A percentile compares a stretch with the other conserved stretches of the same genome.
phyloP scores from a whole-genome alignment of 2,329 filamentous ascomycete genomes.

The Penicillium sp. region DNA sequence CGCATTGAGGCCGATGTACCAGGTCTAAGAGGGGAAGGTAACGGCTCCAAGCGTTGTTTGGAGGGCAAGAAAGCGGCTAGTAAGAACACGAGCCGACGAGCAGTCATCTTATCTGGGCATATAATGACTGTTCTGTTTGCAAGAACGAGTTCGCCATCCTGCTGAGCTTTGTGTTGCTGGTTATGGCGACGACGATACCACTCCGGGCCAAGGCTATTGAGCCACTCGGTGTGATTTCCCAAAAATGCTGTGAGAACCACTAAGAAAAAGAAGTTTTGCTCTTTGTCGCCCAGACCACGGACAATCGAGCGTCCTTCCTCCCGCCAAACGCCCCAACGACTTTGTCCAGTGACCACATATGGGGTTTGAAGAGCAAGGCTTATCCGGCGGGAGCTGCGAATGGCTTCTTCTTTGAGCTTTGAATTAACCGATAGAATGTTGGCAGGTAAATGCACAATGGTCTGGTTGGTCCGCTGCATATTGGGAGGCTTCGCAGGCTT shows the following conservation, averaged over 20 bases:
- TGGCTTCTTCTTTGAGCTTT: constrained; percentile 49
- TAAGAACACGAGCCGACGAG: constrained; percentile 58
- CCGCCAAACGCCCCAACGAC: constrained; percentile 61
- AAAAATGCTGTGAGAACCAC: constrained; percentile 60
- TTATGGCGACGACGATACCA: constrained; percentile 55
- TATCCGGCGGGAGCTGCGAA: constrained; percentile 52
- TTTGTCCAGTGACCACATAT: constrained; percentile 58
- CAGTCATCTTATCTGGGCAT: constrained; percentile 59
- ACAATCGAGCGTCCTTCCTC: constrained; percentile 60
- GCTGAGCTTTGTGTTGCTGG: constrained; percentile 51
- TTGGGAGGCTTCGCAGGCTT: constrained; percentile 48
- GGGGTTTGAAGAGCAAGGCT: constrained; percentile 57
- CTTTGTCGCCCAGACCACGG: constrained; percentile 55
- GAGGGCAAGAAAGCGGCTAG: constrained; percentile 59
- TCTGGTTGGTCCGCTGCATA: constrained; percentile 51
- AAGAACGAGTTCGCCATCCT: constrained; percentile 50
- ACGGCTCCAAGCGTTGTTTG: constrained; percentile 41
- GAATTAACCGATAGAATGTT: constrained; percentile 49
- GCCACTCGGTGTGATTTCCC: constrained; percentile 61
- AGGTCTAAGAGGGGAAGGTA: constrained; percentile 42
- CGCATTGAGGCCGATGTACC: constrained; percentile 48
- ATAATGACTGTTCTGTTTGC: constrained; percentile 58
- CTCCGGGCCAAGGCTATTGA: constrained; percentile 55
- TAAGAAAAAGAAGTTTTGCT: constrained; percentile 61
- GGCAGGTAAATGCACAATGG: constrained; percentile 51